A percentile compares a stretch with the other conserved stretches of the same genome.
Conservation (phyloP, 2,329 filamentous ascomycete species). For the Plenodomus tracheiphilus region DNA sequence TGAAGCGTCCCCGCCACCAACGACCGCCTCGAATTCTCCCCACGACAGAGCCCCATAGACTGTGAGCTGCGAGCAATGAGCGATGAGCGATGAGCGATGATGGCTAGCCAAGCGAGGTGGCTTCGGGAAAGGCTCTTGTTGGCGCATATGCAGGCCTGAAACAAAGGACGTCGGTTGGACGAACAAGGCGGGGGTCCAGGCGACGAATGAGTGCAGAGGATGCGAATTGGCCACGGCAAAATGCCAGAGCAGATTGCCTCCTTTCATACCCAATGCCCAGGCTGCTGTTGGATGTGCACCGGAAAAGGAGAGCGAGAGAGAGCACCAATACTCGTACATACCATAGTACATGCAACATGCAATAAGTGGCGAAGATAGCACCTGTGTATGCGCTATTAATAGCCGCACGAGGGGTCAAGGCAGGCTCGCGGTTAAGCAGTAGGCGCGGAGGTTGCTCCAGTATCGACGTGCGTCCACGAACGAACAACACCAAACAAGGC, state of each 20-base stretch:
- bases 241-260: slow-evolving; percentile 17
- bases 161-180: slow-evolving; percentile 21
- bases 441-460: slow-evolving; percentile 1
- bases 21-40: too few species aligned
- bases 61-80: too few species aligned
- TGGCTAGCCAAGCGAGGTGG: slow-evolving; percentile 2
- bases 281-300: slow-evolving; percentile 1
- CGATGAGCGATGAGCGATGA: background rate
- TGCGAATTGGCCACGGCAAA: slow-evolving; percentile 17
- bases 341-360: background rate
- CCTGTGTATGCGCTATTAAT: slow-evolving; percentile 10
- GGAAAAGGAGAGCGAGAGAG: slow-evolving; percentile 6
- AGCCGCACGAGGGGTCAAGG: slow-evolving; percentile 1
- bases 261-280: background rate
- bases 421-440: slow-evolving; percentile 1
- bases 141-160: slow-evolving; percentile 12
- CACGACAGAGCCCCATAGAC: too few species aligned
- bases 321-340: too few species aligned
- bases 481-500: slow-evolving; percentile 1
- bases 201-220: slow-evolving; percentile 6
- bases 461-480: slow-evolving; percentile 7
- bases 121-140: slow-evolving; percentile 16
- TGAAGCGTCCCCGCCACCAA: too few species aligned
- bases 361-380: slow-evolving; percentile 5
- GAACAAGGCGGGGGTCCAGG: slow-evolving; percentile 12